Conservation (phyloP, 1,284 basidiomycete genomes). For the Mycosarcoma maydis region DNA sequence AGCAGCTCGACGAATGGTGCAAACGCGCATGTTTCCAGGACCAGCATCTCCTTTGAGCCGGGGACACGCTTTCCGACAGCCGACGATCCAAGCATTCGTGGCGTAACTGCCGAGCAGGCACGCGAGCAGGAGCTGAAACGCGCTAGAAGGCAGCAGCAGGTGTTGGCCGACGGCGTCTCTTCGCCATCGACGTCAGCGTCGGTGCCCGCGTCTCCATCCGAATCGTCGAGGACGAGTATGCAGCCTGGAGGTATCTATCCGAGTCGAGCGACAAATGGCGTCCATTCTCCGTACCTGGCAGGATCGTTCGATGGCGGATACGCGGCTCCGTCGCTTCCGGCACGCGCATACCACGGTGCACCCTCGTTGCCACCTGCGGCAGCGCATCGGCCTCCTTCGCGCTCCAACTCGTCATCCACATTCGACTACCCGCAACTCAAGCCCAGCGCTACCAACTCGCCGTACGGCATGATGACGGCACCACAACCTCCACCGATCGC, state of each 20-base stretch:
- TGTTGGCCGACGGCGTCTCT: constrained; percentile 24
- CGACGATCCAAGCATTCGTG: constrained; percentile 21
- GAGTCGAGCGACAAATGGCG: constrained; percentile 24
- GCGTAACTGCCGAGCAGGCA: constrained; percentile 17
- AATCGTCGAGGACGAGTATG: constrained; percentile 12
- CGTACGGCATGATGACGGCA: constrained; percentile 32
- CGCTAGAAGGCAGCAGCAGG: constrained; percentile 40
- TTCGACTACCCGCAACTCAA: constrained; percentile 60
- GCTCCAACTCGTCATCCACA: constrained; percentile 30
- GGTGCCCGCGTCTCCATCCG: constrained; percentile 17
- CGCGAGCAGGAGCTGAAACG: constrained; percentile 43
- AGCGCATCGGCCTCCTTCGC: constrained; percentile 33
- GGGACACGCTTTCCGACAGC: constrained; percentile 38
- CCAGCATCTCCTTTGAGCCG: constrained; percentile 42
- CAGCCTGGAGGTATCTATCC: constrained; percentile 39
- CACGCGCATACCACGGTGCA: constrained; percentile 53
- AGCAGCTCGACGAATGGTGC: constrained; percentile 1
- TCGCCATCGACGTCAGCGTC: constrained; percentile 6
- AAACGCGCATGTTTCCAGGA: constrained; percentile 2
- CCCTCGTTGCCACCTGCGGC: constrained; percentile 50
- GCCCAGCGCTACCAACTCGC: constrained; percentile 16
- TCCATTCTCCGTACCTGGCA: constrained; percentile 17
- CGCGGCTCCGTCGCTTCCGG: constrained; percentile 49
- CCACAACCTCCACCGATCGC: constrained; percentile 47
- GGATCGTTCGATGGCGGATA: constrained; percentile 21